These are phyloP conservation scores for Neonectria coccinea DNA, from an alignment of 2,329 filamentous ascomycete genomes.

Conservation along the genomic window DNA sequence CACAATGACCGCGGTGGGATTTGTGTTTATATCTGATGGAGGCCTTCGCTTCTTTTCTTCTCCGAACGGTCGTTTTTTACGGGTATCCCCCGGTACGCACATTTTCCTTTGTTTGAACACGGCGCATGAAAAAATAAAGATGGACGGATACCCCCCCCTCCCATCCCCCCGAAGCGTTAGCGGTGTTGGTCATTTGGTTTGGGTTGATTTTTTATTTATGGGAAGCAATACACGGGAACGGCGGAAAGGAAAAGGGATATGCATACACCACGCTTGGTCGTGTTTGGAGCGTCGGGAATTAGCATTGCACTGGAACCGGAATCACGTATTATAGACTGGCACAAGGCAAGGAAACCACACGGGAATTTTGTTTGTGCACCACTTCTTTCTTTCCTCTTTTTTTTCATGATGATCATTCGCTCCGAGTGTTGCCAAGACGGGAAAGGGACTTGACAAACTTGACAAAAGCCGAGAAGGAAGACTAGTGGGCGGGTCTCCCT, in stretches of 20 bases:
- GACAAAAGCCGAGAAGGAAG: slow-evolving; percentile 1
- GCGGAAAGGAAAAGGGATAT: slow-evolving; percentile 44
- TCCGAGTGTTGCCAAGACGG: slow-evolving; percentile 12
- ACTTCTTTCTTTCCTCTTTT: slow-evolving; percentile 33
- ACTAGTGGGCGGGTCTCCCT: background rate
- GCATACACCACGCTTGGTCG: slow-evolving; percentile 44
- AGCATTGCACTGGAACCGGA: slow-evolving; percentile 43
- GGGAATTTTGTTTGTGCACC: slow-evolving; percentile 36
- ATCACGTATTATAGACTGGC: slow-evolving; percentile 46
- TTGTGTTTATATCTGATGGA: slow-evolving; percentile 35
- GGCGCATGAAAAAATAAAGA: slow-evolving; percentile 50
- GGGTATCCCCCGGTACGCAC: slow-evolving; percentile 33
- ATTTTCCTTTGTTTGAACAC: slow-evolving; percentile 44
- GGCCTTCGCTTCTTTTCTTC: slow-evolving; percentile 27
- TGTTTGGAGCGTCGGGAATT: slow-evolving; percentile 41
- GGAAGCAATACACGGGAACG: slow-evolving; percentile 35
- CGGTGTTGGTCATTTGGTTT: slow-evolving; percentile 42
- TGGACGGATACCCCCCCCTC: slow-evolving; percentile 46
- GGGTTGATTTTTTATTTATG: slow-evolving; percentile 38
- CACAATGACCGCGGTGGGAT: slow-evolving; percentile 26
- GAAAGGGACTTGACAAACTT: background rate
- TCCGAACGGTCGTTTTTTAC: slow-evolving; percentile 35
- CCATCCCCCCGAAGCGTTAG: slow-evolving; percentile 34
- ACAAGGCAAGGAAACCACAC: slow-evolving; percentile 44
- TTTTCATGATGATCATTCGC: slow-evolving; percentile 33